Conservation (phyloP, 2,329 filamentous ascomycete species). For the Orbilia blumenaviensis region DNA sequence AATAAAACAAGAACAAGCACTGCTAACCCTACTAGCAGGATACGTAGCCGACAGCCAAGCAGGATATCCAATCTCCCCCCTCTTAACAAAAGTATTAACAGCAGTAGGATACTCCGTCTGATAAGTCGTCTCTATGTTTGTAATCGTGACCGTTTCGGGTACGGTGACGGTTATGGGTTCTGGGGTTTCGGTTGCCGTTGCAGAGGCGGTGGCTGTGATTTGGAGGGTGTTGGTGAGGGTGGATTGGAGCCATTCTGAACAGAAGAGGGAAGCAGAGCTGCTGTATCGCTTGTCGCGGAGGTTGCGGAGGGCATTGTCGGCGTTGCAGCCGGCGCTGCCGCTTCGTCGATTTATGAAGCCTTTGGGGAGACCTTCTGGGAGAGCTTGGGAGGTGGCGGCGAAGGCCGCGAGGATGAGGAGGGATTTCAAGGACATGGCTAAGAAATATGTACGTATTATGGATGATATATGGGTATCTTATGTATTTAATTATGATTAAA, state of each 20-base stretch:
- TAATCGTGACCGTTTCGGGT: neutral
- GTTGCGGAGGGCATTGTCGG: constrained; percentile 21
- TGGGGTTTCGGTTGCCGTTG: neutral
- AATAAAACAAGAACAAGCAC: constrained; percentile 4
- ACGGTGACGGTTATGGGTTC: neutral
- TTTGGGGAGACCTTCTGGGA: neutral
- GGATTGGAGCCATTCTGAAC: constrained; percentile 18
- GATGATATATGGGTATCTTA: neutral
- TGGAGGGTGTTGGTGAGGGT: neutral
- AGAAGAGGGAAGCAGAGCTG: constrained; percentile 12
- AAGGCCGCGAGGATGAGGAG: neutral
- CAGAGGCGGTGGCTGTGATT: neutral
- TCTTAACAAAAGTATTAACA: constrained; percentile 5
- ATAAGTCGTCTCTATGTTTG: neutral
- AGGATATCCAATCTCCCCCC: constrained; percentile 9
- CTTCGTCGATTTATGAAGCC: neutral
- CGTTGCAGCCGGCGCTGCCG: neutral
- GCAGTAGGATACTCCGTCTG: constrained; percentile 1
- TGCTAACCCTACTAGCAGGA: neutral
- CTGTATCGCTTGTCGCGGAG: constrained; percentile 23
- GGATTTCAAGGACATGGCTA: neutral
- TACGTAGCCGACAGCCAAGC: neutral
- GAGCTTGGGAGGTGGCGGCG: neutral
- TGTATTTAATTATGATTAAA: no score
- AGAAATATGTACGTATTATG: neutral